Evolutionary conservation across 2,329 filamentous ascomycete species (phyloP).

Genomic region (Botrytis paeoniae): DNA sequence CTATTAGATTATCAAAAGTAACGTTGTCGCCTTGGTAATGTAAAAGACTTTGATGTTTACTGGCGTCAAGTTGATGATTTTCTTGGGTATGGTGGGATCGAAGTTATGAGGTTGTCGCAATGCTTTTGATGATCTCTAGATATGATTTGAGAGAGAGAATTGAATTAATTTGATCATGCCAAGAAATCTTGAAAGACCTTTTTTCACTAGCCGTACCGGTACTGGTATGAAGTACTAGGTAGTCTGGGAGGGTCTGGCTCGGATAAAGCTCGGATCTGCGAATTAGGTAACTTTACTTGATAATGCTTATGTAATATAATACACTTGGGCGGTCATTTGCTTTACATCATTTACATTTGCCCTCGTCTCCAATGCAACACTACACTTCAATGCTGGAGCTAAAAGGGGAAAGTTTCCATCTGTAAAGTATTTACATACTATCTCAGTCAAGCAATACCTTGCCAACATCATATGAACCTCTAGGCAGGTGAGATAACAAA

Average conservation of each 20-base stretch:
- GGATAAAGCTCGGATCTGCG: neutral
- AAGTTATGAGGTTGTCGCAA: constrained; percentile 8
- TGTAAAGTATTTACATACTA: neutral
- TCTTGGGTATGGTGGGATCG: neutral
- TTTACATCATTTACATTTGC: neutral
- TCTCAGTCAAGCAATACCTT: neutral
- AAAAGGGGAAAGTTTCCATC: neutral
- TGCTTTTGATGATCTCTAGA: neutral
- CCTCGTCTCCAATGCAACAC: neutral
- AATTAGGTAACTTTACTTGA: neutral
- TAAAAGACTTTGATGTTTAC: neutral
- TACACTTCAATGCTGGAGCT: neutral
- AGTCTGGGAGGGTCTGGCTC: neutral
- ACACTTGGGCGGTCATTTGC: too few species aligned
- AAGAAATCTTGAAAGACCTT: constrained; percentile 11
- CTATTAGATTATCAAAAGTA: neutral
- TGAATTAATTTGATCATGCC: constrained; percentile 10
- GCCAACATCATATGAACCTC: neutral
- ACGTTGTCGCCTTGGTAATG: neutral
- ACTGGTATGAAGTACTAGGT: neutral
- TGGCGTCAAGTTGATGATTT: neutral
- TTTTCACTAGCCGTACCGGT: neutral
- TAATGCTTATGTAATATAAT: constrained; percentile 3
- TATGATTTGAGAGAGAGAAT: neutral
- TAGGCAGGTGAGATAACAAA: constrained; percentile 1